Evolutionary conservation across 345 rosid genomes (phyloP), one percentile per base, ranked within the genome.

Genomic region (Eucalyptus cloeziana): DNA sequence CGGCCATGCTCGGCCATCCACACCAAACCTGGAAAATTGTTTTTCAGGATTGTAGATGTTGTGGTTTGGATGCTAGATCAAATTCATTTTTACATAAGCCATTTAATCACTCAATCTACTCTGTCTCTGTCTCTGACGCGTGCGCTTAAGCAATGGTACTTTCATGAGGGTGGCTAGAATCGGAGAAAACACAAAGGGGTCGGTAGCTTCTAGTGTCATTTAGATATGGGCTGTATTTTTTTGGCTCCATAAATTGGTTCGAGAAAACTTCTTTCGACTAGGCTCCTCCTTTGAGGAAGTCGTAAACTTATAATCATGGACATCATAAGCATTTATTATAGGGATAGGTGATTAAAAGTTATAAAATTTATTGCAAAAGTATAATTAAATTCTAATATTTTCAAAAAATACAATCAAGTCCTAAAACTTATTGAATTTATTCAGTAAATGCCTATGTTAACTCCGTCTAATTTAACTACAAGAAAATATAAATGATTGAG

Each of bases 401-500:
- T 31, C 10, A 15, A n/a, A 64, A 14, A 0, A 0, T 15, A 14
- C 3, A 62, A 62, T 62, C 0, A 27, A 62, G 0, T 56, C 6
- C 2, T 24, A 24, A 56, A 56, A 56, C 0, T 56, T 56, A 24
- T 24, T 24, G 3, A 4, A 10, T 56, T 56, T 9, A 24, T 56
- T 24, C 3, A 56, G 0, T 24, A 56, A 24, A 6, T 24, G 9
- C 1, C 1, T 56, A 2, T 0, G 0, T 56, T 56, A 56, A 56
- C 62, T 56, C 30, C 1, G 0, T 56, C 62, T 1, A 56, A 56
- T 56, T 56, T 56, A 10, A 0, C 3, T 56, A 52, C 25, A 52
- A 21, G 25, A 52, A 52, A 21, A 21, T 2, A 52, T 19, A 52
- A 52, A 52, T 52, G 58, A 21, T 52, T 52, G 25, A 3, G 25